Evolutionary conservation across 306 rosid genomes (phyloP), one percentile per base, ranked within the genome.

Genomic region (Cucurbita maxima): DNA sequence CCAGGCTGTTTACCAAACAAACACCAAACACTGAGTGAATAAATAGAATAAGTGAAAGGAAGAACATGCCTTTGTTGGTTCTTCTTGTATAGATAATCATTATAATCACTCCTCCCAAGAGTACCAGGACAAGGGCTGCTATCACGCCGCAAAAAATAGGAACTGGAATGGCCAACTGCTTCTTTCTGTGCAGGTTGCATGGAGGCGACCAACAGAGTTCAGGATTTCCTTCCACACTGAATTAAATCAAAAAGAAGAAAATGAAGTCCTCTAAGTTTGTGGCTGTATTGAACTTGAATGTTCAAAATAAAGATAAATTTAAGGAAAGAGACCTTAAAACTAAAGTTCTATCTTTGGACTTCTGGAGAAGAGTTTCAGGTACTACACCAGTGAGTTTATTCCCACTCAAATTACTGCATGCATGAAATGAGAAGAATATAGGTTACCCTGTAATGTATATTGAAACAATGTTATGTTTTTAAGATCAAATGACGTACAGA

Each of bases 311-410:
- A 30, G 3, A 30, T 30, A 30, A 22, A 2, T 8, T 8, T 44
- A 8, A 2, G 3, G 48, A 44, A 2, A 8, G 6, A 4, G 19
- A 67, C 72, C 72, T 67, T 20, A 67, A 41, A 41, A n/a, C 18
- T 44, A 67, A 44, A 34, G 47, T 44, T 18, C 25, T 52, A 59
- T 74, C 15, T 60, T 18, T 58, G 0, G 30, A 20, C 7, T 75
- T 79, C 3, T 58, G 38, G n/a, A n/a, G 22, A 22, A 79, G 73
- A 47, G 63, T 40, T 34, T 66, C 22, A 1, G 82, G 82, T 10
- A 79, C 22, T 36, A 66, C 12, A 7, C 75, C 75, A 0, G 44
- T 64, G 63, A 74, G 75, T 8, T 66, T 57, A 20, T 79, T 74
- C 8, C 78, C 75, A n/a, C 61, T 6, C 43, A 79, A 3, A 57